Percentiles rank a stretch among this genome's conserved stretches.
Evolutionary conservation across 257 asterid species (phyloP).

Genomic region (Ilex asprella): DNA sequence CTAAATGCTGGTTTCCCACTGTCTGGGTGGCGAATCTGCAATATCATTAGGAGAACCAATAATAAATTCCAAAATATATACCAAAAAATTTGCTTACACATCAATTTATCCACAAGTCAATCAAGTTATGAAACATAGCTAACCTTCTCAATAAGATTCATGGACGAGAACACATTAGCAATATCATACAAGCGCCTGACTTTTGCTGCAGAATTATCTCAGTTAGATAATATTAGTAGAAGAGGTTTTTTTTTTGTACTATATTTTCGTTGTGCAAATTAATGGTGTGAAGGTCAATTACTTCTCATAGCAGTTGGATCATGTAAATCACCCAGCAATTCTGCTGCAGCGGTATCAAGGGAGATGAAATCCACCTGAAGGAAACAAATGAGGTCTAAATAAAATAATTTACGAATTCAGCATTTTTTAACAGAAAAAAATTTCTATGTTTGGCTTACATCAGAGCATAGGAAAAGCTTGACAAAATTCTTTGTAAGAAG

Average conservation of each 20-base stretch:
- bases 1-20: constrained; percentile 61
- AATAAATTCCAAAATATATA: background rate
- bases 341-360: constrained; percentile 49
- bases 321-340: constrained; percentile 47
- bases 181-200: constrained; percentile 64
- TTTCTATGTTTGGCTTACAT: constrained; percentile 36
- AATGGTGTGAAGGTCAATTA: constrained; percentile 27
- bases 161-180: constrained; percentile 57
- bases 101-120: background rate
- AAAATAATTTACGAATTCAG: background rate
- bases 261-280: constrained; percentile 6
- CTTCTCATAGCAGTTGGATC: constrained; percentile 49
- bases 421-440: background rate
- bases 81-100: background rate
- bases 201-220: constrained; percentile 44
- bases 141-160: constrained; percentile 68
- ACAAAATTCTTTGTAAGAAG: constrained; percentile 54
- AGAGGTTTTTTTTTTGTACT: background rate
- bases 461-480: constrained; percentile 57
- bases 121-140: constrained; percentile 6
- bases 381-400: constrained; percentile 11
- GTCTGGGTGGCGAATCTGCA: constrained; percentile 46
- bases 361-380: constrained; percentile 51
- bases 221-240: constrained; percentile 4
- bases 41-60: constrained; percentile 4